A percentile compares a stretch with the other conserved stretches of the same genome.
Conservation (phyloP, 768 basidiomycete species). For the Rhodosporidiobolus odoratus region DNA sequence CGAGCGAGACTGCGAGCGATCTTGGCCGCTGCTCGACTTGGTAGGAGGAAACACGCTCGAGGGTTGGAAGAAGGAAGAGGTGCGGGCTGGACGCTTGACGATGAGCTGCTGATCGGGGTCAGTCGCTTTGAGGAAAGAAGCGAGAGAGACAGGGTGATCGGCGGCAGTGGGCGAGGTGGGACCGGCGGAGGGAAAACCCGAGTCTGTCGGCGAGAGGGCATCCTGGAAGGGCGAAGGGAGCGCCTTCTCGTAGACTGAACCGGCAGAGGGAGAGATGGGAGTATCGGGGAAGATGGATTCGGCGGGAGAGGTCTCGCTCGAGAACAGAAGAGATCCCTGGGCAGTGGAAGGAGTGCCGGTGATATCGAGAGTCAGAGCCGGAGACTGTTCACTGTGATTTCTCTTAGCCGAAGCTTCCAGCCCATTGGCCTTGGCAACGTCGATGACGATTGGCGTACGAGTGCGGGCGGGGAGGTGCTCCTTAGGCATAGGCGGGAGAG, state of each 20-base stretch:
- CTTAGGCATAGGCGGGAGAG: conserved; percentile 4
- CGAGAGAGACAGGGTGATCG: background rate
- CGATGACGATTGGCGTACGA: background rate
- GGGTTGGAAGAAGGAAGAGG: conserved; percentile 7
- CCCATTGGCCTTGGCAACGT: conserved; percentile 6
- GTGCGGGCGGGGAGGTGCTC: conserved; percentile 5
- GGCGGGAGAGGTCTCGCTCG: background rate
- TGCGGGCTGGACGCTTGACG: conserved; percentile 8
- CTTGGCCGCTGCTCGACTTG: background rate
- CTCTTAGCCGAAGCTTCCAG: background rate
- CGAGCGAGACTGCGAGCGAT: background rate
- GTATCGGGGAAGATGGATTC: background rate
- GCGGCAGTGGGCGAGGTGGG: too few species aligned
- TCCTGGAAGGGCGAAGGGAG: background rate
- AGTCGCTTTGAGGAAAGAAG: background rate
- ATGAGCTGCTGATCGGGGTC: conserved; percentile 6
- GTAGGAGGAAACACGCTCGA: conserved; percentile 3
- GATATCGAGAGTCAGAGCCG: background rate
- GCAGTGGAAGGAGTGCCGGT: background rate
- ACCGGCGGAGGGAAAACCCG: too few species aligned
- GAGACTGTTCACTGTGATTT: background rate
- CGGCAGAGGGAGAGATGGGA: background rate
- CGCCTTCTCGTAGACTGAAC: background rate
- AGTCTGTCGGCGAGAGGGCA: background rate
- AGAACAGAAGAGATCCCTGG: background rate